Conservation (phyloP, 257 asterid species). For the Nicotiana noctiflora region DNA sequence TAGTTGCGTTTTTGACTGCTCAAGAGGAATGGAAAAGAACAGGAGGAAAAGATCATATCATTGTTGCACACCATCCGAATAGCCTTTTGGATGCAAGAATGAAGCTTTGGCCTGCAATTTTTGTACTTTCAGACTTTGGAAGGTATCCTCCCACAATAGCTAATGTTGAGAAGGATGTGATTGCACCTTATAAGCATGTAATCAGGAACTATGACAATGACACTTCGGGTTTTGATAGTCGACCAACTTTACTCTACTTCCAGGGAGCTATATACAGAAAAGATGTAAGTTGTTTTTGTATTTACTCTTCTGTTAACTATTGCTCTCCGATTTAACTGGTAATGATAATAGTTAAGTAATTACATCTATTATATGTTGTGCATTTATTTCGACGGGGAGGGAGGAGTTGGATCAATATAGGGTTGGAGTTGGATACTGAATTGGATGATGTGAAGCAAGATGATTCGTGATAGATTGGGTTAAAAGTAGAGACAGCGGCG, state of each 20-base stretch:
- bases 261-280: slow-evolving; percentile 94
- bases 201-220: slow-evolving; percentile 48
- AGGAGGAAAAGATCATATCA: slow-evolving; percentile 68
- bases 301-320: not conserved
- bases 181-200: slow-evolving; percentile 89
- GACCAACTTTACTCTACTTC: slow-evolving; percentile 73
- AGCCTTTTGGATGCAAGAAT: slow-evolving; percentile 72
- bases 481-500: not conserved
- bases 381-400: not conserved
- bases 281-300: slow-evolving; percentile 50
- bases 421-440: not conserved
- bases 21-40: slow-evolving; percentile 80
- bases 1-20: slow-evolving; percentile 52
- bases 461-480: not conserved
- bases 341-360: not conserved
- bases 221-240: slow-evolving; percentile 55
- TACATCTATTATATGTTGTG: not conserved
- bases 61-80: slow-evolving; percentile 94
- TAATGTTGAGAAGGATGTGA: slow-evolving; percentile 75
- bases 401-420: not conserved
- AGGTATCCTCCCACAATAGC: slow-evolving; percentile 88
- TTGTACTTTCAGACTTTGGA: slow-evolving; percentile 80
- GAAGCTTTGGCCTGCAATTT: slow-evolving; percentile 88
- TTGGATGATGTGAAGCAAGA: not conserved
- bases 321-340: not conserved